Conservation (phyloP, 78 protist species). For the Dictyostelium firmibasis region DNA sequence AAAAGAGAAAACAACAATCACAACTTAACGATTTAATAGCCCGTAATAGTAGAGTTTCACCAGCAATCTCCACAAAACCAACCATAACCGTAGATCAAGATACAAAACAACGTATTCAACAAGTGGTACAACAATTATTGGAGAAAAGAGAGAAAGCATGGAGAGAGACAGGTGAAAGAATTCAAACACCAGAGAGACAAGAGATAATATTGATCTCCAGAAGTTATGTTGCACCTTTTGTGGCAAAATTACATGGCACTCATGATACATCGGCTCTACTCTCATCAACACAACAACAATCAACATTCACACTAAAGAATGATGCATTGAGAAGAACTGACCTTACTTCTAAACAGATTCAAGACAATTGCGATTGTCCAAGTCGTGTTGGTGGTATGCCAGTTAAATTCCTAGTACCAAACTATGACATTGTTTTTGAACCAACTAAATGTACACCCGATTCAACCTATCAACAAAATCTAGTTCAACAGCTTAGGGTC, state of each 20-base stretch:
- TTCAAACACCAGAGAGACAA: background rate
- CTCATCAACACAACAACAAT: background rate
- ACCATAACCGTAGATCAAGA: background rate
- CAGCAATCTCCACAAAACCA: background rate
- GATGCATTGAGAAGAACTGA: constrained; percentile 27
- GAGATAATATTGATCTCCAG: background rate
- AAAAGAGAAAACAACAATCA: background rate
- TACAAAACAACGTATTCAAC: background rate
- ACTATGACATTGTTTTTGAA: constrained; percentile 29
- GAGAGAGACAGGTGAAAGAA: background rate
- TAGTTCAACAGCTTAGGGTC: background rate
- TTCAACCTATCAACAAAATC: background rate
- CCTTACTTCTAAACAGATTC: constrained; percentile 10
- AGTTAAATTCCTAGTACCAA: constrained; percentile 36
- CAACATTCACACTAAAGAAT: background rate
- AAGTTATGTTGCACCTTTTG: background rate
- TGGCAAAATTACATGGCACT: background rate
- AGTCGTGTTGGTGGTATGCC: constrained; percentile 13
- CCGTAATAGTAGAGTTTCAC: background rate
- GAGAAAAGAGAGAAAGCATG: background rate
- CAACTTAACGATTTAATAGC: background rate
- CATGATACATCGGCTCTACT: background rate
- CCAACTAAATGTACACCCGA: background rate
- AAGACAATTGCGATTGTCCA: constrained; percentile 22
- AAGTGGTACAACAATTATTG: background rate